Percentiles rank a stretch among this genome's conserved stretches.
These are phyloP conservation scores for Globisporangium okanoganense DNA, from an alignment of 352 stramenopile genomes.

Conservation along the genomic window DNA sequence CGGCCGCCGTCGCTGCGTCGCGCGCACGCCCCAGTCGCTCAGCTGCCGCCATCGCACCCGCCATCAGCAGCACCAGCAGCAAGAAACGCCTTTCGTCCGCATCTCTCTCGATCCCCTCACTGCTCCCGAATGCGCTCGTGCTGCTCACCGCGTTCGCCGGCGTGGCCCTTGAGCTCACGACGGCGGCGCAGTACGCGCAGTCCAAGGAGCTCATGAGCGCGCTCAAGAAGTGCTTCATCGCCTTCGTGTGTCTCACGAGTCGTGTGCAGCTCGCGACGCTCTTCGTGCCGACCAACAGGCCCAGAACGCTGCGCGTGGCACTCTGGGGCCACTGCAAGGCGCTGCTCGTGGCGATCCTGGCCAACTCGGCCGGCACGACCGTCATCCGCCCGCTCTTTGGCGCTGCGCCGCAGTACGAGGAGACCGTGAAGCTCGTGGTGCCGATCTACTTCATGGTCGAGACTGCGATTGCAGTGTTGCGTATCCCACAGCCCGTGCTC, in stretches of 20 bases:
- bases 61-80: neutral
- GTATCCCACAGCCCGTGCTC: constrained; percentile 38
- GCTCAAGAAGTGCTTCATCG: constrained; percentile 59
- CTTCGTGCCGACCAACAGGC: constrained; percentile 27
- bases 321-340: constrained; percentile 32
- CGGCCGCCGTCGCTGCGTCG: neutral
- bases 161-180: constrained; percentile 57
- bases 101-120: constrained; percentile 9
- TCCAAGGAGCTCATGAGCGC: constrained; percentile 35
- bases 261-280: constrained; percentile 42
- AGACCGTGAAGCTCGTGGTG: constrained; percentile 54
- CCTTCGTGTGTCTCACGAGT: constrained; percentile 51
- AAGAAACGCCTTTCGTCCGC: neutral
- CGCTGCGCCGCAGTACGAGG: constrained; percentile 48
- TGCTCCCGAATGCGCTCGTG: constrained; percentile 40
- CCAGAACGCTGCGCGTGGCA: constrained; percentile 32
- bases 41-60: neutral
- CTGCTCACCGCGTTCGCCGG: constrained; percentile 30
- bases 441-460: constrained; percentile 53
- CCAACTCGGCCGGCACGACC: constrained; percentile 62
- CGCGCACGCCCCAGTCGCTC: neutral
- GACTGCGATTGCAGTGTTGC: constrained; percentile 31
- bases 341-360: constrained; percentile 45
- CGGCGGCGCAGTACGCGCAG: constrained; percentile 38
- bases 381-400: constrained; percentile 62